A percentile compares a stretch with the other conserved stretches of the same genome.
Conservation (phyloP, 2,329 filamentous ascomycete species). For the Lecanosticta acicola region DNA sequence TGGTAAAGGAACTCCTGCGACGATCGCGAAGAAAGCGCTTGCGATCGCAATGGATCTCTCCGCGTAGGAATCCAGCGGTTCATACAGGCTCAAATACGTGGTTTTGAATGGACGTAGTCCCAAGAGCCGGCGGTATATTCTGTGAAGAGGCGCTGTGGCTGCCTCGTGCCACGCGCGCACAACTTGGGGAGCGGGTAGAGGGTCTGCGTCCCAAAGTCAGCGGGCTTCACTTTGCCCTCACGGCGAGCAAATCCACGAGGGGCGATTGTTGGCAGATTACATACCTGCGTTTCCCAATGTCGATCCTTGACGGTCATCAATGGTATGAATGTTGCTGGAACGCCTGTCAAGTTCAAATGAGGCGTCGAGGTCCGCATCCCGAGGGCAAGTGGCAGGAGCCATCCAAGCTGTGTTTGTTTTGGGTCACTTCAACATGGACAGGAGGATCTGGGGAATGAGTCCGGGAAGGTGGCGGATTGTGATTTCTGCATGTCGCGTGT, state of each 20-base stretch:
- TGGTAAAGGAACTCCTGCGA: slow-evolving; percentile 38
- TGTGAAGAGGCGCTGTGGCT: slow-evolving; percentile 1
- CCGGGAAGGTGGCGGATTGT: no score
- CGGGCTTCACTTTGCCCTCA: no score
- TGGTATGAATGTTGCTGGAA: background rate
- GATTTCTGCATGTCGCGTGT: no score
- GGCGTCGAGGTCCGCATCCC: no score
- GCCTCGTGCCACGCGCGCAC: no score
- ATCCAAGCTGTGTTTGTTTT: no score
- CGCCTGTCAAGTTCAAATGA: background rate
- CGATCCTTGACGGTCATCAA: background rate
- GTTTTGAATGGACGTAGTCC: slow-evolving; percentile 42
- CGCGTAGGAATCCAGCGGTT: slow-evolving; percentile 38
- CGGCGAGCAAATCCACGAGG: no score
- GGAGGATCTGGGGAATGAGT: no score
- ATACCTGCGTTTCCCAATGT: background rate
- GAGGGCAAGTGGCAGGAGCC: no score
- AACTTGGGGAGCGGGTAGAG: slow-evolving; percentile 4
- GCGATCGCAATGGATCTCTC: slow-evolving; percentile 34
- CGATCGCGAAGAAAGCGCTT: slow-evolving; percentile 35
- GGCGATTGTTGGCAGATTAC: no score
- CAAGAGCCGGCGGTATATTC: slow-evolving; percentile 32
- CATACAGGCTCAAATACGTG: slow-evolving; percentile 47
- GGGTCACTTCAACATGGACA: no score
- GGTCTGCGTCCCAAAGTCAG: no score